Conservation (phyloP, 768 basidiomycete species). For the Scleroderma bovista region DNA sequence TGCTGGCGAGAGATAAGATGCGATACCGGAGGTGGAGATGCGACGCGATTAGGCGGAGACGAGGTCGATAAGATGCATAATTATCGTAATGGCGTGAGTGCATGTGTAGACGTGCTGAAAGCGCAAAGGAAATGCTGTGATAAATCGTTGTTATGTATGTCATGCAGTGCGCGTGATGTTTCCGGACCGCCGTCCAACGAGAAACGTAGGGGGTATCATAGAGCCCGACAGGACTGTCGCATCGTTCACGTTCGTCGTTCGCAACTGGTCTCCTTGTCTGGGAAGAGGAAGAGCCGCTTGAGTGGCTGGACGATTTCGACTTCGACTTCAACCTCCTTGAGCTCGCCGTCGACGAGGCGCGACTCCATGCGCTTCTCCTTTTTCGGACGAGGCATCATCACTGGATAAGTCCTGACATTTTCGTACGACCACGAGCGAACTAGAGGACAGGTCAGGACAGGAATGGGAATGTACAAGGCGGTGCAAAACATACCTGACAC, state of each 20-base stretch:
- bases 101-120: conserved; percentile 15
- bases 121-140: conserved; percentile 18
- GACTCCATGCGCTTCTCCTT: conserved; percentile 48
- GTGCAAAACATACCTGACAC: conserved; percentile 45
- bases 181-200: conserved; percentile 24
- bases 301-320: conserved; percentile 50
- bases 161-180: conserved; percentile 26
- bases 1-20: conserved; percentile 10
- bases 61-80: conserved; percentile 22
- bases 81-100: conserved; percentile 22
- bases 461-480: neutral
- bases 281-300: conserved; percentile 70
- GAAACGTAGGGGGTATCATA: conserved; percentile 25
- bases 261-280: conserved; percentile 35
- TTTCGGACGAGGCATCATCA: conserved; percentile 44
- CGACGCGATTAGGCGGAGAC: conserved; percentile 29
- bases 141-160: conserved; percentile 33
- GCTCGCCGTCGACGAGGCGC: conserved; percentile 44
- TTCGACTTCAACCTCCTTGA: conserved; percentile 45
- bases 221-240: conserved; percentile 9
- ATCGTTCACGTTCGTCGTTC: conserved; percentile 24
- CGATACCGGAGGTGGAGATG: conserved; percentile 14
- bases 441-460: conserved; percentile 20
- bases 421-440: conserved; percentile 77
- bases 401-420: conserved; percentile 61